A percentile compares a stretch with the other conserved stretches of the same genome.
These are phyloP conservation scores for Hondaea fermentalgiana DNA, from an alignment of 108 stramenopile genomes.

Conservation along the genomic window DNA sequence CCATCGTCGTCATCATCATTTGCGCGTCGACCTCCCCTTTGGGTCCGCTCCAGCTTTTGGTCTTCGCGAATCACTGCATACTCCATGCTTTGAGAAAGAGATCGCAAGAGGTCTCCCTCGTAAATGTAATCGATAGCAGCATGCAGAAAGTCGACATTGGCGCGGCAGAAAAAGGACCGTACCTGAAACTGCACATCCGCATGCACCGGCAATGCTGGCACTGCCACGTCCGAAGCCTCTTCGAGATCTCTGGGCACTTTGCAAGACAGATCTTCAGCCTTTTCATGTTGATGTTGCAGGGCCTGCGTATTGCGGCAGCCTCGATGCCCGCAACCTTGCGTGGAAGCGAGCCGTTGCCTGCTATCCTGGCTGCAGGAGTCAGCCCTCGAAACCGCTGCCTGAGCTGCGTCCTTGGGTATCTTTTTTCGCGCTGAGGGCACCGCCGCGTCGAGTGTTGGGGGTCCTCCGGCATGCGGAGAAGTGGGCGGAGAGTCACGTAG, in stretches of 20 bases:
- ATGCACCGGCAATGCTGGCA: not conserved
- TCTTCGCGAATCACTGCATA: not conserved
- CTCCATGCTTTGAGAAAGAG: not conserved
- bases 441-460: not conserved
- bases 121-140: not conserved
- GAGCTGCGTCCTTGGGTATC: not conserved
- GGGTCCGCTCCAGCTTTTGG: not conserved
- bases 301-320: not conserved
- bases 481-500: not conserved
- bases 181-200: not conserved
- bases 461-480: not conserved
- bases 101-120: not conserved
- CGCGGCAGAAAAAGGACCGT: not conserved
- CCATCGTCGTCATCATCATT: not conserved
- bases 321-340: not conserved
- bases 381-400: too few species aligned
- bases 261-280: too few species aligned
- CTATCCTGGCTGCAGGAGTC: too few species aligned
- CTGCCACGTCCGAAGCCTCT: not conserved
- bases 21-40: not conserved
- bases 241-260: not conserved
- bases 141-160: not conserved
- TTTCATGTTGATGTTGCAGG: not conserved
- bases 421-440: not conserved
- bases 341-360: too few species aligned